Evolutionary conservation across 1,139 yeast genomes (phyloP).

Genomic region (Schizosaccharomyces versatilis): DNA sequence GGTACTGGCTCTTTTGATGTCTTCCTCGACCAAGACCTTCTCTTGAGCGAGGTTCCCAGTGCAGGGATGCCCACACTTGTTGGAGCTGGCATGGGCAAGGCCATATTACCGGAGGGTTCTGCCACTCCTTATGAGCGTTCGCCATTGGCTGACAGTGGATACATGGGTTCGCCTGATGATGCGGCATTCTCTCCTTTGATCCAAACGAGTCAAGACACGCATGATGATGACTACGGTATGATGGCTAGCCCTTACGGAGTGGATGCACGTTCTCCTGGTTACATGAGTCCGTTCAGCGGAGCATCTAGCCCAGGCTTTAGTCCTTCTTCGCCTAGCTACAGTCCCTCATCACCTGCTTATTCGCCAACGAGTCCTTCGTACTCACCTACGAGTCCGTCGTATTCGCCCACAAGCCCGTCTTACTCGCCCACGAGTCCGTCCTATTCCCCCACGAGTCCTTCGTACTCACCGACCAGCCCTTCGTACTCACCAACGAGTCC

Average conservation of each 20-base stretch:
- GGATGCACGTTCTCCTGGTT: conserved; percentile 35
- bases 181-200: conserved; percentile 70
- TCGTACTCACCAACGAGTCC: conserved; percentile 55
- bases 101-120: conserved; percentile 42
- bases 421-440: conserved; percentile 51
- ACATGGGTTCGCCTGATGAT: conserved; percentile 62
- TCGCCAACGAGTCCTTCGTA: conserved; percentile 60
- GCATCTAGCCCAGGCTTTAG: conserved; percentile 23
- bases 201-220: conserved; percentile 63
- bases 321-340: conserved; percentile 27
- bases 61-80: conserved; percentile 17
- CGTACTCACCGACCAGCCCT: conserved; percentile 54
- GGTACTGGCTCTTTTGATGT: conserved; percentile 98
- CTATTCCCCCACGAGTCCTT: conserved; percentile 45
- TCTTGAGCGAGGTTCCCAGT: conserved; percentile 43
- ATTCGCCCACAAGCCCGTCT: conserved; percentile 55
- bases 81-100: conserved; percentile 19
- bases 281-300: conserved; percentile 34
- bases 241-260: conserved; percentile 34
- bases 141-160: conserved; percentile 47
- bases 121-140: conserved; percentile 81
- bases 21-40: conserved; percentile 74
- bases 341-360: conserved; percentile 52
- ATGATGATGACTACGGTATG: conserved; percentile 65
- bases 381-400: conserved; percentile 54